Conservation (phyloP, 768 basidiomycete genomes). For the Auriscalpium microsporum region DNA sequence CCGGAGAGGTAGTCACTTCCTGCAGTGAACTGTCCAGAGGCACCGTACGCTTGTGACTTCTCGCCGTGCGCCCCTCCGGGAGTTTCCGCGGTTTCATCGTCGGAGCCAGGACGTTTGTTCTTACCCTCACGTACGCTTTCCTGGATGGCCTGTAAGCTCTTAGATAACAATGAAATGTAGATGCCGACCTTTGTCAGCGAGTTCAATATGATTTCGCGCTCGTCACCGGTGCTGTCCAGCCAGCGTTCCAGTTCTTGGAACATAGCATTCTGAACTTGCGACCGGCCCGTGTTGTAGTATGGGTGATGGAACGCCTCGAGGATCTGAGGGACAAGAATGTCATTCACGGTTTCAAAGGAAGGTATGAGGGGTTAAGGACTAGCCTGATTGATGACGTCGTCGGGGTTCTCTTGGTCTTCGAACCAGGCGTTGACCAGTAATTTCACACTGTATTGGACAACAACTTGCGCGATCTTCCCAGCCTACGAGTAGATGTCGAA, state of each 20-base stretch:
- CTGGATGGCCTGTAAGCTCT: not conserved
- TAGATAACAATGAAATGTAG: not conserved
- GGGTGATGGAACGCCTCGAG: conserved; percentile 66
- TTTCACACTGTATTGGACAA: conserved; percentile 55
- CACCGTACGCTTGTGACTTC: not conserved
- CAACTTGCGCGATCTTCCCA: conserved; percentile 59
- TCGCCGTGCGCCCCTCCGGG: not conserved
- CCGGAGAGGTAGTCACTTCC: not conserved
- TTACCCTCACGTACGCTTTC: conserved; percentile 3
- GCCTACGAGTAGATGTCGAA: conserved; percentile 23
- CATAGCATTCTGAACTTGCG: conserved; percentile 53
- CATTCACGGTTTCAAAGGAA: not conserved
- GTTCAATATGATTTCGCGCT: conserved; percentile 35
- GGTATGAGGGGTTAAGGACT: conserved; percentile 1
- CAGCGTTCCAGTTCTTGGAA: conserved; percentile 46
- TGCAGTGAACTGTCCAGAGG: not conserved
- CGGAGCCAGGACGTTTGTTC: conserved; percentile 5
- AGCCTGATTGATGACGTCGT: conserved; percentile 38
- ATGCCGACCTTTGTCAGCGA: conserved; percentile 43
- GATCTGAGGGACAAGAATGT: conserved; percentile 24
- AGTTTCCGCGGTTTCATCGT: conserved; percentile 2
- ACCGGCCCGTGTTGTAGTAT: conserved; percentile 47
- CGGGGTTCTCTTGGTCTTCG: conserved; percentile 35
- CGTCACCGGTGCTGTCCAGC: conserved; percentile 40
- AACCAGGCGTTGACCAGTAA: conserved; percentile 54